Base-by-base conservation (phyloP, 345 rosid genomes). In the Eucalyptus microcorys region DNA sequence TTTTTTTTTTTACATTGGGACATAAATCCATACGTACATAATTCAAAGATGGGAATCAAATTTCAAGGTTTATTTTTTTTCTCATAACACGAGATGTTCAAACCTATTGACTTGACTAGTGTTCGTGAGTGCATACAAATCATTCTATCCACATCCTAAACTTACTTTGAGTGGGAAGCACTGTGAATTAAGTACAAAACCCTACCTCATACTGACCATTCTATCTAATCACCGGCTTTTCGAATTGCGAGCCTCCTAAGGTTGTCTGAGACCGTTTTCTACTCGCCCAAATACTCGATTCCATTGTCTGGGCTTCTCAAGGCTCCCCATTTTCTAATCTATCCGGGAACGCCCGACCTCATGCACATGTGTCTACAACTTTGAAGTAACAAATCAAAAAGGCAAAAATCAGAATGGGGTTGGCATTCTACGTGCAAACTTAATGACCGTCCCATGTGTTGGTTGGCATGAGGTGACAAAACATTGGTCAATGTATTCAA, bases 1-100 rank as follows among this genome's bases (percentile, higher is more conserved):
- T 14, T 3, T 6, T 61, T 64, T 8, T 1, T 1, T 66, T 66
- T 68, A 68, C 14, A 34, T 0, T 3, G 1, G 7, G 2, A 37
- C 11, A 68, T 68, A 1, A 34, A 34, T 68, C 4, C 2, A 17
- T 17, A 19, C 4, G 1, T 17, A 17, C 43, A 34, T 34, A 34
- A 68, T 68, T 68, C 4, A 8, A 0, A 68, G 0, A 34, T 34
- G 10, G 22, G 13, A 68, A 34, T 3, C 80, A 9, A 68, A 68
- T 37, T 34, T 17, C 12, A 64, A 66, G 76, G 21, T 66, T 2
- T 66, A 14, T 64, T 66, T 66, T 14, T 64, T 5, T 8, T 0
- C 1, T 17, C 14, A 17, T 68, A 68, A 8, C 21, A 34, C 1
- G 2, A 9, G 26, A 34, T 8, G 12, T 34, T 68, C 43, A 68